Conservation (phyloP, 1,284 basidiomycete species). For the Ganoderma multipileum region DNA sequence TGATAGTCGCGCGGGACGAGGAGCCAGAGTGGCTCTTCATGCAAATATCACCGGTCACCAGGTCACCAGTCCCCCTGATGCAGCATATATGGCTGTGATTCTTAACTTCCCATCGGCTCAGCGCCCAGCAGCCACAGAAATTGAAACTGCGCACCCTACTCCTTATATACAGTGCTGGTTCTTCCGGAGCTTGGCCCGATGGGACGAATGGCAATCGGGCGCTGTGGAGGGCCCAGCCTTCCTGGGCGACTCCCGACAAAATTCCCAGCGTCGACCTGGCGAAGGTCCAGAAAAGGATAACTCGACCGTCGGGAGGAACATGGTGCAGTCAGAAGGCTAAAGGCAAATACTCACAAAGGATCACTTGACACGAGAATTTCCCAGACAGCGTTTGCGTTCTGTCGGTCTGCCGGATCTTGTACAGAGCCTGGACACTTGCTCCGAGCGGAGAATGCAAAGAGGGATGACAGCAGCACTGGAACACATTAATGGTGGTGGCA, state of each 20-base stretch:
- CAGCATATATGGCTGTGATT: not conserved
- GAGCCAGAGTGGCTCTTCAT: not conserved
- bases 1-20: not conserved
- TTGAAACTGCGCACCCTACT: too few species aligned
- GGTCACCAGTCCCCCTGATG: not conserved
- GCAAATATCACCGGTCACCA: not conserved
- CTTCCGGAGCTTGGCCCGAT: not conserved
- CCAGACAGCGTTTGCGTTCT: constrained; percentile 5
- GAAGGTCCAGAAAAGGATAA: not conserved
- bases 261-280: not conserved
- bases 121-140: not conserved
- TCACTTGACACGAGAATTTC: constrained; percentile 28
- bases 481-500: not conserved
- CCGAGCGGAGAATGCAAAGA: not conserved
- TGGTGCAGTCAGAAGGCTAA: constrained; percentile 28
- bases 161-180: not conserved
- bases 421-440: not conserved
- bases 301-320: constrained; percentile 7
- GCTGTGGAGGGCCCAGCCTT: not conserved
- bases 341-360: constrained; percentile 25
- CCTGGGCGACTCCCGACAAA: not conserved
- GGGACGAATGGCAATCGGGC: not conserved
- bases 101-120: not conserved
- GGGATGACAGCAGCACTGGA: not conserved
- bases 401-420: not conserved